These are phyloP conservation scores for Seiridium cupressi DNA, from an alignment of 2,329 filamentous ascomycete species.

Conservation along the genomic window DNA sequence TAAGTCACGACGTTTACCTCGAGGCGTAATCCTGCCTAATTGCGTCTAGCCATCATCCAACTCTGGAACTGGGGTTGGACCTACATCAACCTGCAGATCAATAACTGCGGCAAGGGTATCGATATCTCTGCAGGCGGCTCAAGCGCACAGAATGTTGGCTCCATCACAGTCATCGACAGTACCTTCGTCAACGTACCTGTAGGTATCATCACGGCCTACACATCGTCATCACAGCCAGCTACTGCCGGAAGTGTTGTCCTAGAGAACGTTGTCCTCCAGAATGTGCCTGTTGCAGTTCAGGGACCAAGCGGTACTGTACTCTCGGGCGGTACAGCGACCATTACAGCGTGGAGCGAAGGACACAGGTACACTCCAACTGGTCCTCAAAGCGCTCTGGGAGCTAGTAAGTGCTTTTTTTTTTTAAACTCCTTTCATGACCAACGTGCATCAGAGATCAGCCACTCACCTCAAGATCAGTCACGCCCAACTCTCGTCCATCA, in stretches of 20 bases:
- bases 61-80: constrained; percentile 77
- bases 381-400: constrained; percentile 44
- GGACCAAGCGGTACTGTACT: constrained; percentile 46
- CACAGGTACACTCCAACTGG: constrained; percentile 54
- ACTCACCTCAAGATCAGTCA: constrained; percentile 16
- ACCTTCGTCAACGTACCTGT: constrained; percentile 61
- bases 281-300: constrained; percentile 38
- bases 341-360: constrained; percentile 67
- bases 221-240: constrained; percentile 32
- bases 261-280: constrained; percentile 39
- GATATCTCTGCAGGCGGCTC: constrained; percentile 54
- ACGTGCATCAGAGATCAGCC: no score
- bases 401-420: constrained; percentile 10
- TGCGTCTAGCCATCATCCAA: constrained; percentile 53
- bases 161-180: constrained; percentile 69
- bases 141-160: constrained; percentile 61
- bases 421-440: no score
- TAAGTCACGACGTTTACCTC: constrained; percentile 6
- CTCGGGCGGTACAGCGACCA: constrained; percentile 47
- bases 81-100: constrained; percentile 59
- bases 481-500: constrained; percentile 46
- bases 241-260: constrained; percentile 60
- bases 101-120: constrained; percentile 58
- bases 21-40: no score
- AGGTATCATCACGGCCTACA: constrained; percentile 63